Evolutionary conservation across 2,329 filamentous ascomycete genomes (phyloP).

Genomic region (Phyllosticta capitalensis): DNA sequence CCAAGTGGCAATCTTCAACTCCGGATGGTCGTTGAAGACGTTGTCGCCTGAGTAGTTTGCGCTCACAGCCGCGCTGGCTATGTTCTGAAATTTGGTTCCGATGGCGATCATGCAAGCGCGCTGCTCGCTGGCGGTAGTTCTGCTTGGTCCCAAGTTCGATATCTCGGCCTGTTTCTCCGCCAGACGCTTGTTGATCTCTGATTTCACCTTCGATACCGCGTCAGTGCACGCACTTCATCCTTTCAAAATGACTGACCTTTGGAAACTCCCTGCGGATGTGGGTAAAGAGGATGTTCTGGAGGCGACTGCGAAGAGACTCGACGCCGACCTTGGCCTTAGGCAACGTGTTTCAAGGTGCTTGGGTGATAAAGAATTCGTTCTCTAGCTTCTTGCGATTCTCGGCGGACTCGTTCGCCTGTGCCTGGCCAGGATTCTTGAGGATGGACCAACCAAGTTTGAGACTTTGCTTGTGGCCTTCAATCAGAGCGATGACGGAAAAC

Average conservation of each 20-base stretch:
- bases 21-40: slow-evolving; percentile 24
- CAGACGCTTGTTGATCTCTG: slow-evolving; percentile 24
- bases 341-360: slow-evolving; percentile 29
- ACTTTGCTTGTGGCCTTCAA: slow-evolving; percentile 30
- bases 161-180: too few species aligned
- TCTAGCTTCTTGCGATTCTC: slow-evolving; percentile 25
- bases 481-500: slow-evolving; percentile 31
- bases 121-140: slow-evolving; percentile 28
- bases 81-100: slow-evolving; percentile 30
- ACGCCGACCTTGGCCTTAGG: slow-evolving; percentile 33
- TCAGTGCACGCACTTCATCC: slow-evolving; percentile 17
- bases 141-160: slow-evolving; percentile 28
- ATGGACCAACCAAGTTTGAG: slow-evolving; percentile 45
- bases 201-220: slow-evolving; percentile 25
- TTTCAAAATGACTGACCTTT: slow-evolving; percentile 23
- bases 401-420: slow-evolving; percentile 15
- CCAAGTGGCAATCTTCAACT: slow-evolving; percentile 26
- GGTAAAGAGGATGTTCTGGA: slow-evolving; percentile 33
- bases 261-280: slow-evolving; percentile 40
- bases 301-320: slow-evolving; percentile 27
- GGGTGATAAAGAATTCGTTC: slow-evolving; percentile 24
- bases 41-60: slow-evolving; percentile 28
- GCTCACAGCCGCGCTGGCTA: slow-evolving; percentile 25
- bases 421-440: slow-evolving; percentile 36
- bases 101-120: slow-evolving; percentile 29